phyloP scores from a whole-genome alignment of 2,329 filamentous ascomycete species.

The Ascosphaera apis region DNA sequence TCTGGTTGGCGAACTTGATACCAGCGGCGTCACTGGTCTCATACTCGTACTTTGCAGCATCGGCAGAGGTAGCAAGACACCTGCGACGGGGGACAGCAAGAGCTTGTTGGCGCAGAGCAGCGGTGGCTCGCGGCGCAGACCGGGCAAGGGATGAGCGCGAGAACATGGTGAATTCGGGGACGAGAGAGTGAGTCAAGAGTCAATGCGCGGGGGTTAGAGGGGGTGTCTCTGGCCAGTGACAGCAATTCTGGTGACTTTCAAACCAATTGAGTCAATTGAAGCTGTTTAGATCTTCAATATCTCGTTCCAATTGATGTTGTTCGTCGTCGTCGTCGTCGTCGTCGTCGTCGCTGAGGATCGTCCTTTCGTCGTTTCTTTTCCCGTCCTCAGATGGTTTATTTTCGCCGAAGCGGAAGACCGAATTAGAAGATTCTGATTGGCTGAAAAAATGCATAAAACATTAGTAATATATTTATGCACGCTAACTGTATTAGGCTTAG shows the following conservation, averaged over 20 bases:
- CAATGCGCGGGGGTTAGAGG: no score
- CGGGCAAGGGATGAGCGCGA: conserved; percentile 42
- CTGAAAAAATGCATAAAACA: neutral
- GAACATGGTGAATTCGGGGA: conserved; percentile 39
- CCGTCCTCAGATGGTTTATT: neutral
- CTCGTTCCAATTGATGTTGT: neutral
- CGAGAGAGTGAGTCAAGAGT: conserved; percentile 22
- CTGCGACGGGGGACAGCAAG: conserved; percentile 33
- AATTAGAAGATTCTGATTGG: neutral
- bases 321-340: neutral
- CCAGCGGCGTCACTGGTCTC: conserved; percentile 67
- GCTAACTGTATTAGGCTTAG: conserved; percentile 4
- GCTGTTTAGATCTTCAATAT: no score
- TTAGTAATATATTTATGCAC: no score
- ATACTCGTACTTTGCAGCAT: conserved; percentile 62
- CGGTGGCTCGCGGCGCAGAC: conserved; percentile 33
- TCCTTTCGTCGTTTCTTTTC: neutral
- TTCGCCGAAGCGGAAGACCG: neutral
- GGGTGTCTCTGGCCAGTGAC: no score
- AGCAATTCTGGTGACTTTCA: no score
- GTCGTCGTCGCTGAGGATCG: neutral
- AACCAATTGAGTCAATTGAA: no score
- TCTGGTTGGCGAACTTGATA: conserved; percentile 80
- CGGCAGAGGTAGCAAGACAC: conserved; percentile 39
- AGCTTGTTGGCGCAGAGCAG: conserved; percentile 33